Base-by-base conservation (phyloP, 192 early-diverging fungal species). In the Entophlyctis luteolus region DNA sequence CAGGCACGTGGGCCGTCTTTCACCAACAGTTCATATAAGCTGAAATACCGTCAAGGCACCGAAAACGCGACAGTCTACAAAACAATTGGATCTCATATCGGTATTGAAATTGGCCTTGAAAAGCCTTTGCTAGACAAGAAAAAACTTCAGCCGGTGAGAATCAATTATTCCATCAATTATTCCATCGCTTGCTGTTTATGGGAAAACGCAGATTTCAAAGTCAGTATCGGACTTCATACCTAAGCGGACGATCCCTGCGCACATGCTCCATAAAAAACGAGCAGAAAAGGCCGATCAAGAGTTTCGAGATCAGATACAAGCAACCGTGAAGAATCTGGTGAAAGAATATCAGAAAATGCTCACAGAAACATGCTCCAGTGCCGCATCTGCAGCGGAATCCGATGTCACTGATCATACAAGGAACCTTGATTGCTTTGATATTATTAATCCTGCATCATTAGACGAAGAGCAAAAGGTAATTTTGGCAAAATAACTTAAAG, bases 161-260 rank as follows among this genome's bases (percentile, higher is more conserved):
- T 70, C 10, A 33, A 10, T 33, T 56, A 33, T 56, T 14, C 32
- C 18, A n/a, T n/a, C n/a, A n/a, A n/a, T n/a, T n/a, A n/a, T n/a
- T n/a, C n/a, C n/a, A n/a, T n/a, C n/a, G n/a, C n/a, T n/a, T n/a
- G n/a, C n/a, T n/a, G n/a, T n/a, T n/a, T n/a, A n/a, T n/a, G n/a
- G n/a, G n/a, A n/a, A n/a, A n/a, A n/a, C n/a, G n/a, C 42, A 84
- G 80, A 83, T 85, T 50, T 78, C 76, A 31, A 83, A 84, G 73
- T 75, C 72, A 27, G 84, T 86, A 1, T 34, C 48, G 0, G 84
- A 84, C 60, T 86, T 77, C 45, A 84, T 86, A 53, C 81, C 84
- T 1, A 59, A 50, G 12, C 69, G 79, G 39, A 62, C 71, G 1
- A 77, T 84, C 4, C 75, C 76, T 16, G 68, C 75, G 8, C 53